Evolutionary conservation across 2,329 filamentous ascomycete species (phyloP), one percentile per base, ranked within the genome.

Genomic region (Mariannaea elegans): DNA sequence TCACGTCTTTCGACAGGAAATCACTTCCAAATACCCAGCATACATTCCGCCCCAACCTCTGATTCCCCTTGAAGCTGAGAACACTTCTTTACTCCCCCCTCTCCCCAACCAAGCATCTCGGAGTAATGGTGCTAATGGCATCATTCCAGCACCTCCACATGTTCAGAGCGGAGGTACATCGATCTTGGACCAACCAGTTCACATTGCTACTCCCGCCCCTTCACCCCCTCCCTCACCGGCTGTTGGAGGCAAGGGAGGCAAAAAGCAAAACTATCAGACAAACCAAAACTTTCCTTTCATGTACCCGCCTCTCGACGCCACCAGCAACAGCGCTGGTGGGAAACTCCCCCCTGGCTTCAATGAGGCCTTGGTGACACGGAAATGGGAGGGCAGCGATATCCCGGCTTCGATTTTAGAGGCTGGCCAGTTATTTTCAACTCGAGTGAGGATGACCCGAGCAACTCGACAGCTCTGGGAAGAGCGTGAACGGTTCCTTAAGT

Each of bases 261-360:
- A 99, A 82, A 99, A 99, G 74, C 95, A 99, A 72, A 99, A 98
- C 68, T 99, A 99, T 71, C 95, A 99, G 75, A 99, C 95, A 0
- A 99, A 99, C 72, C 95, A 99, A 70, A 95, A 97, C 73, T 98
- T 99, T 65, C 95, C 95, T 0, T 98, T 99, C 72, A 88, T 99
- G 79, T 99, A 99, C 68, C 95, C 95, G 2, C 95, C 95, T 1
- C 81, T 97, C 16, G 94, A 97, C 76, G 90, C 89, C 62, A 90
- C 88, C 21, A 97, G 93, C 77, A 97, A 97, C 72, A 91, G 90
- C 67, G 89, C 94, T 34, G 94, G 95, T 49, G 94, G 94, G 1
- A 97, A 97, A 73, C 94, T 94, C 12, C 86, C 85, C 18, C 91
- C 93, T 6, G 91, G 91, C 39, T 77, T 94, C 42, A 92, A 97